Evolutionary conservation across 495 filamentous ascomycete species (phyloP).

Genomic region (Jackrogersella multiformis): DNA sequence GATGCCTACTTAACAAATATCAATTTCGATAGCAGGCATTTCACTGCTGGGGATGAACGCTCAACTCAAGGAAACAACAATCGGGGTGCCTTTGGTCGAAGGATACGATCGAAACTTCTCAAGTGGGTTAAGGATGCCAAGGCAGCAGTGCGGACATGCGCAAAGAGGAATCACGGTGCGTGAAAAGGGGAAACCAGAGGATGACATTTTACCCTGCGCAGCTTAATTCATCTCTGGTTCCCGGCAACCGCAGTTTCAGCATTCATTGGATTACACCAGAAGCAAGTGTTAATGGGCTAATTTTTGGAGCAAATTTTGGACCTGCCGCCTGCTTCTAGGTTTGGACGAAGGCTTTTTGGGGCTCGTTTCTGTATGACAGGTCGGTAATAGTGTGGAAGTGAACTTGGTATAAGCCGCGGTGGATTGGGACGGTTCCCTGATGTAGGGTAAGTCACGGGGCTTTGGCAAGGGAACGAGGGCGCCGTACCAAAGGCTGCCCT

Average conservation of each 20-base stretch:
- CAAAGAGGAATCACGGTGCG: constrained; percentile 27
- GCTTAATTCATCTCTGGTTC: background rate
- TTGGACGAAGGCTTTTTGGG: constrained; percentile 36
- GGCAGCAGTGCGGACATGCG: constrained; percentile 38
- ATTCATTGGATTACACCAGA: constrained; percentile 43
- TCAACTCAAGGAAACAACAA: constrained; percentile 3
- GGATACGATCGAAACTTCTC: constrained; percentile 36
- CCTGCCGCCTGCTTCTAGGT: constrained; percentile 25
- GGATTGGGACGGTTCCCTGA: constrained; percentile 33
- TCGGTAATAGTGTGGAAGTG: constrained; percentile 40
- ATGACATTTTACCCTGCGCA: background rate
- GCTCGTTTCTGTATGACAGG: constrained; percentile 37
- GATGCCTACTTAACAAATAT: constrained; percentile 7
- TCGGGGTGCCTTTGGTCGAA: constrained; percentile 25
- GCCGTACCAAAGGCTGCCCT: constrained; percentile 27
- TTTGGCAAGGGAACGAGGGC: constrained; percentile 35
- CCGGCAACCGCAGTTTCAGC: constrained; percentile 27
- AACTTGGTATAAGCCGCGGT: constrained; percentile 46
- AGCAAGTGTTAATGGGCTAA: constrained; percentile 34
- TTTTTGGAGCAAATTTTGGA: constrained; percentile 47
- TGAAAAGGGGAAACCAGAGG: background rate
- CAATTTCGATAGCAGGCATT: constrained; percentile 13
- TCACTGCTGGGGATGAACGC: background rate
- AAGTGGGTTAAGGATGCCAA: constrained; percentile 44
- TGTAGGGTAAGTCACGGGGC: constrained; percentile 44